A percentile compares a stretch with the other conserved stretches of the same genome.
Conservation (phyloP, 1,284 basidiomycete genomes). For the Ganoderma meredithae region DNA sequence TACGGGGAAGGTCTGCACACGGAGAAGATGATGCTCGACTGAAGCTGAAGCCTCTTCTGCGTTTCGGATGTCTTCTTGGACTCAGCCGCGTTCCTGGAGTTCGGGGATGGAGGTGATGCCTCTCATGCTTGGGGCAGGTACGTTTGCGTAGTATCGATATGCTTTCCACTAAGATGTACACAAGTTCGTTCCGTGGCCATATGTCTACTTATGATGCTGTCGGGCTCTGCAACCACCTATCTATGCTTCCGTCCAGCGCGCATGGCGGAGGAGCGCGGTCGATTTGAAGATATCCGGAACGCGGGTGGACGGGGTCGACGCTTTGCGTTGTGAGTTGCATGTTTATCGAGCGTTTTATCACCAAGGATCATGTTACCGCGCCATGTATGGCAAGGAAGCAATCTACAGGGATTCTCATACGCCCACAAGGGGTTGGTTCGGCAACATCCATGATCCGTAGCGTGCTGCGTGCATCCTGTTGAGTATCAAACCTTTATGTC, state of each 20-base stretch:
- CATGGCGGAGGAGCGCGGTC: constrained; percentile 12
- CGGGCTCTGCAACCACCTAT: constrained; percentile 15
- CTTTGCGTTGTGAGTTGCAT: constrained; percentile 41
- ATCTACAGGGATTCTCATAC: background rate
- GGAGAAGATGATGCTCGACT: constrained; percentile 79
- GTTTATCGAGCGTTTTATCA: constrained; percentile 30
- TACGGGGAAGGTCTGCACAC: constrained; percentile 85
- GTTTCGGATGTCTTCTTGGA: constrained; percentile 8
- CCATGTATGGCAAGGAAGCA: constrained; percentile 8
- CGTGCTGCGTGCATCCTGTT: constrained; percentile 6
- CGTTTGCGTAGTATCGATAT: constrained; percentile 43
- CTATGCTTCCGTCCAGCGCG: constrained; percentile 1
- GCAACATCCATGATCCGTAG: background rate
- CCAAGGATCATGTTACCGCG: constrained; percentile 27
- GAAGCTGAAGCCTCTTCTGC: constrained; percentile 20
- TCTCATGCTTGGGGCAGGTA: constrained; percentile 39
- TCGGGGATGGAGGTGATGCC: constrained; percentile 20
- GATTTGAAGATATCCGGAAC: constrained; percentile 18
- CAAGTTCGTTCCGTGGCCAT: constrained; percentile 33
- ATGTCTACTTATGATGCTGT: constrained; percentile 33
- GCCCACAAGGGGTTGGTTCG: background rate
- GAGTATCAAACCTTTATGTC: constrained; percentile 5
- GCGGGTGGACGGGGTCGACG: constrained; percentile 11
- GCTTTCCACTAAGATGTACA: constrained; percentile 41
- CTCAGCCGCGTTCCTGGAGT: constrained; percentile 9